A percentile compares a stretch with the other conserved stretches of the same genome.
These are phyloP conservation scores for Pugionium cornutum DNA, from an alignment of 345 rosid species.

Conservation along the genomic window DNA sequence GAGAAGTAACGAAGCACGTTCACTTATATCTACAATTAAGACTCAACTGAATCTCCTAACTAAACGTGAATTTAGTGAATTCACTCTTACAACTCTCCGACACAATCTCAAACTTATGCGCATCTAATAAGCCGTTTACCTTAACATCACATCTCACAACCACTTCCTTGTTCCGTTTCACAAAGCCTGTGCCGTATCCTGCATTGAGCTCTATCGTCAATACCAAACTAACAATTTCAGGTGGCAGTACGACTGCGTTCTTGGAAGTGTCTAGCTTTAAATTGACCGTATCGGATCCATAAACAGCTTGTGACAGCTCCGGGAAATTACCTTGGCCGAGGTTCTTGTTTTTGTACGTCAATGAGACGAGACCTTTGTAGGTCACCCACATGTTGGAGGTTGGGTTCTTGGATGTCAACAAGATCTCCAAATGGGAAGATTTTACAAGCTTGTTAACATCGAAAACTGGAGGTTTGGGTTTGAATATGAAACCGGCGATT, in stretches of 20 bases:
- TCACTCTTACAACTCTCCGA: too few relatives aligned
- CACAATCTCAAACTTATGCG: too few relatives aligned
- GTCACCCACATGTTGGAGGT: conserved; percentile 29
- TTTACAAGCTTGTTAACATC: conserved; percentile 15
- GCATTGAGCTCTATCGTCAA: conserved; percentile 35
- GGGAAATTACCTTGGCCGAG: conserved; percentile 22
- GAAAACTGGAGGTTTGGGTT: conserved; percentile 25
- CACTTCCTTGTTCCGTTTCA: conserved; percentile 39
- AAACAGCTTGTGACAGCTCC: conserved; percentile 8
- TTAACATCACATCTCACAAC: conserved; percentile 41
- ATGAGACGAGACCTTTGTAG: conserved; percentile 25
- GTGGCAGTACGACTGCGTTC: conserved; percentile 1
- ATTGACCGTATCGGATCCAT: conserved; percentile 7
- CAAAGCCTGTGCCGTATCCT: conserved; percentile 20
- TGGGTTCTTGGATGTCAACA: conserved; percentile 29
- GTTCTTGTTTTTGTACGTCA: conserved; percentile 22
- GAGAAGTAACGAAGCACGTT: too few relatives aligned
- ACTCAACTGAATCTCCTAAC: too few relatives aligned
- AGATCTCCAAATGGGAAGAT: conserved; percentile 16
- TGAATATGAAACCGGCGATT: conserved; percentile 20
- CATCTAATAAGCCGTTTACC: too few relatives aligned
- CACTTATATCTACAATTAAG: too few relatives aligned
- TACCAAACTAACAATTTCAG: conserved; percentile 24
- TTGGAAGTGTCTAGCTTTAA: conserved; percentile 21
- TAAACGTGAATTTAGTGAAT: too few relatives aligned